A percentile compares a stretch with the other conserved stretches of the same genome.
Evolutionary conservation across 352 stramenopile genomes (phyloP).

Genomic region (Phytophthora fragariaefolia): DNA sequence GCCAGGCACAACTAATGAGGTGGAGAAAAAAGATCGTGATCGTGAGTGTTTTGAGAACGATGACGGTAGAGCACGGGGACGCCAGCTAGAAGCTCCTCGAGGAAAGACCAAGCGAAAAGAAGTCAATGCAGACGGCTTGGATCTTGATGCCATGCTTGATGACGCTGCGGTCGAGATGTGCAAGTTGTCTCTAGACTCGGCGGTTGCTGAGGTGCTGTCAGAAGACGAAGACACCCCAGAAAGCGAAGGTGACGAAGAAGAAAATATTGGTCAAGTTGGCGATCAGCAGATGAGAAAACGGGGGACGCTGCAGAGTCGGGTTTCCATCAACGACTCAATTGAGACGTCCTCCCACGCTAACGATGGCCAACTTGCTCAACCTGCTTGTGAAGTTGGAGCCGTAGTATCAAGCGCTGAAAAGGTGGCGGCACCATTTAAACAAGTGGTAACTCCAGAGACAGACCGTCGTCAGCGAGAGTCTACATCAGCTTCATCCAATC

Average conservation of each 20-base stretch:
- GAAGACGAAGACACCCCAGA: constrained; percentile 36
- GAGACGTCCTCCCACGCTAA: constrained; percentile 1
- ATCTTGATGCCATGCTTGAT: constrained; percentile 35
- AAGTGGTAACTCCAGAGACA: not conserved
- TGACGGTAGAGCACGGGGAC: not conserved
- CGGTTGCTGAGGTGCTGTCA: constrained; percentile 36
- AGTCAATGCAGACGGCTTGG: constrained; percentile 3
- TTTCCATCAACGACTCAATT: constrained; percentile 15
- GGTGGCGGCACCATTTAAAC: not conserved
- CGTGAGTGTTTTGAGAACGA: not conserved
- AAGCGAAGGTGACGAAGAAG: constrained; percentile 25
- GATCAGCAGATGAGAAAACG: not conserved
- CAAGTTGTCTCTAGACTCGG: constrained; percentile 26
- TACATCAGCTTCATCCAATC: not conserved
- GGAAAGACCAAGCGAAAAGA: not conserved
- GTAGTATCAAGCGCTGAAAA: not conserved
- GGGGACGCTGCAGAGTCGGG: constrained; percentile 15
- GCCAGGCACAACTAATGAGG: constrained; percentile 6
- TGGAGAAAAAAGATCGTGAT: not conserved
- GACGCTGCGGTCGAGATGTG: constrained; percentile 31
- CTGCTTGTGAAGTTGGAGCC: not conserved
- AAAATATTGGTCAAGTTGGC: constrained; percentile 1
- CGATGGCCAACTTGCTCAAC: not conserved
- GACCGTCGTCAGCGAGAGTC: not conserved
- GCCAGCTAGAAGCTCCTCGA: not conserved